Evolutionary conservation across 495 filamentous ascomycete genomes (phyloP), one percentile per base, ranked within the genome.

Genomic region (Annulohypoxylon bovei): DNA sequence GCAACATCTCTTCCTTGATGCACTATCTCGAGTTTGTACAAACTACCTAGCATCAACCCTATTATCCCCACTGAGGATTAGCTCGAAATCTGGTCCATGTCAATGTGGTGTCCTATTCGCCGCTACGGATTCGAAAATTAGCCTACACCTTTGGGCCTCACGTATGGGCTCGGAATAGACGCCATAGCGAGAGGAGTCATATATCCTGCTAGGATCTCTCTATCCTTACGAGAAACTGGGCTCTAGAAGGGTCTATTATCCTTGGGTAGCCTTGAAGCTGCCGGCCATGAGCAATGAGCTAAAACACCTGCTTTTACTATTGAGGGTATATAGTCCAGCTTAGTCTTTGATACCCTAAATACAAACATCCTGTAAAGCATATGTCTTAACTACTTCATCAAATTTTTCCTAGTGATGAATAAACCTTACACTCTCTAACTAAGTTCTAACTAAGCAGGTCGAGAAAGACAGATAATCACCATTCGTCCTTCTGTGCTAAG

Each of bases 1-100:
- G 73, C 67, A 7, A 57, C 60, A 50, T 58, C 68, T 25, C 71
- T 20, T n/a, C 16, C 62, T n/a, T 65, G 47, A 61, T 62, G 8
- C 25, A 2, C 1, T 4, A 4, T 22, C 4, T 53, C 33, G 22
- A 28, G n/a, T 37, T 14, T 11, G 16, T 39, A 18, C 12, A 55
- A 9, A 1, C 11, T 25, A 60, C 37, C 27, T 6, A 28, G 42
- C 42, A 39, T n/a, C 37, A 9, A 5, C 8, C n/a, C n/a, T 14
- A 12, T 49, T 42, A 9, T 22, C 23, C 25, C 14, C 25, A n/a
- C 25, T 23, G 16, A 22, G 40, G 20, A 33, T 6, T 18, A 6
- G 30, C 53, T 8, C 23, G 16, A 7, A 14, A 42, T 65, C 39
- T n/a, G 2, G 8, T 5, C 16, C 25, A 53, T 11, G 12, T 16